phyloP scores from a whole-genome alignment of 2,329 filamentous ascomycete genomes.

The Fusarium chaquense region DNA sequence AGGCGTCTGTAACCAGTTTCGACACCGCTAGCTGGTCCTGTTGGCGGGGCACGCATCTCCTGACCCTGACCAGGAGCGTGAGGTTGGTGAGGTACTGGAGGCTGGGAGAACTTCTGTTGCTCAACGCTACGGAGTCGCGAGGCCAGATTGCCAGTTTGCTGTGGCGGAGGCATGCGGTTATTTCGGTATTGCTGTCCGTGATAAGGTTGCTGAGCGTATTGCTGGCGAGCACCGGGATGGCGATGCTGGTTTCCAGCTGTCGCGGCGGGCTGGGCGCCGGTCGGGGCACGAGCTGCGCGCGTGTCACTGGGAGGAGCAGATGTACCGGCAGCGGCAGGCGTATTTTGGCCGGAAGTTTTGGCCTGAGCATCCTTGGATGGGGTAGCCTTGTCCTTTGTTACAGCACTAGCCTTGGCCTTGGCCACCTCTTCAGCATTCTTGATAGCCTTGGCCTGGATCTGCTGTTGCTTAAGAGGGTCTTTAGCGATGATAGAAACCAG shows the following conservation, averaged over 20 bases:
- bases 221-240: constrained; percentile 62
- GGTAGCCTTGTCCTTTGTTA: constrained; percentile 58
- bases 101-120: constrained; percentile 63
- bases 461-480: constrained; percentile 92
- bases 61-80: constrained; percentile 70
- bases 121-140: constrained; percentile 66
- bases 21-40: constrained; percentile 73
- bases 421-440: constrained; percentile 75
- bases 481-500: constrained; percentile 96
- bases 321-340: constrained; percentile 34
- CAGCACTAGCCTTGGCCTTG: constrained; percentile 65
- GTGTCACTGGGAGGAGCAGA: constrained; percentile 44
- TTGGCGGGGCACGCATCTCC: constrained; percentile 78
- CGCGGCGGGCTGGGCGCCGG: constrained; percentile 50
- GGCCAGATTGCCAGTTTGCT: constrained; percentile 60
- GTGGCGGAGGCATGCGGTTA: constrained; percentile 58
- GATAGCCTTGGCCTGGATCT: constrained; percentile 90
- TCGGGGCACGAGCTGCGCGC: constrained; percentile 52
- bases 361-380: constrained; percentile 61
- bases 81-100: constrained; percentile 56
- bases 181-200: constrained; percentile 62
- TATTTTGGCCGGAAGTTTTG: constrained; percentile 50
- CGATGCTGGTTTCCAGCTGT: constrained; percentile 54
- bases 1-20: constrained; percentile 66
- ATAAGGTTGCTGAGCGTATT: constrained; percentile 61